Base-by-base conservation (phyloP, 495 filamentous ascomycete species). In the Choiromyces venosus region DNA sequence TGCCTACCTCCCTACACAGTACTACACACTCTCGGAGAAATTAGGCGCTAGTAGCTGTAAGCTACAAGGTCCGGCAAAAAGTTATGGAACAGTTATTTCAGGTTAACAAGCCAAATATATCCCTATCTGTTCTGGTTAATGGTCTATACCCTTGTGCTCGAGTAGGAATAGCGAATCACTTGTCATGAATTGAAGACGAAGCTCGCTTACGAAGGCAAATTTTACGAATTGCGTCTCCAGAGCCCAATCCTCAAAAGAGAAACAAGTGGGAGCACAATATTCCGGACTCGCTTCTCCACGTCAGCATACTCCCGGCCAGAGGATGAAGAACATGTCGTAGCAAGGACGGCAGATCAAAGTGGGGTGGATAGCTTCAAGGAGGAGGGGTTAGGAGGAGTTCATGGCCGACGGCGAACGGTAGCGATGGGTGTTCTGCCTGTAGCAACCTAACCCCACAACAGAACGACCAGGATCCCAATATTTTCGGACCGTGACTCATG, bases 401-500 rank as follows among this genome's bases (percentile, higher is more conserved):
- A 33, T 29, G 25, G 25, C 33, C 25, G 25, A 33, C 25, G 12
- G 10, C 52, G 25, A 61, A 29, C 12, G 12, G 25, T 33, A 16
- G 52, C 52, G 25, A 33, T 61, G 25, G 25, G 25, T 5, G 52
- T 16, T 61, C 52, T 14, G 52, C 46, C 52, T 14, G 52, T n/a
- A 56, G n/a, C 52, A 33, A 61, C 52, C 52, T 29, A 33, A 61
- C 52, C 52, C 52, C 52, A 61, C 52, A 61, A 29, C 52, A 61
- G 3, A 61, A 16, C 52, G 33, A 61, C 52, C 52, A 61, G 52
- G 52, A 61, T 61, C 25, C 52, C 52, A 33, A 61, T 61, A 33
- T 61, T 61, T 61, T 61, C 52, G 52, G 52, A 61, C 52, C 52
- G 52, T 61, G 52, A 61, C 52, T 61, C 52, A 61, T 61, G 52